Conservation (phyloP, 2,329 filamentous ascomycete species). For the Penicillium sp. region DNA sequence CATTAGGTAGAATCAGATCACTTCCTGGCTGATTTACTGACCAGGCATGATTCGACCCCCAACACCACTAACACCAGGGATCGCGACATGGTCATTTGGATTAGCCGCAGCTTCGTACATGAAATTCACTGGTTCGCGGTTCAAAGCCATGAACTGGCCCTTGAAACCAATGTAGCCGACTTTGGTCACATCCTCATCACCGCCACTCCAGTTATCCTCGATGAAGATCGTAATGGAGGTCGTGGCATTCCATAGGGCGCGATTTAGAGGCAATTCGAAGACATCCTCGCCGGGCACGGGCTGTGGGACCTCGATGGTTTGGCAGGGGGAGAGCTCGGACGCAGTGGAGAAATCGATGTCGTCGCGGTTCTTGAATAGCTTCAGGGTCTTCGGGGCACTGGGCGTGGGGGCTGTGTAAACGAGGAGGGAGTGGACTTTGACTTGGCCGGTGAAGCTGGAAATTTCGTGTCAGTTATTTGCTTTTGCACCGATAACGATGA, state of each 20-base stretch:
- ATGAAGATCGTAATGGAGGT: constrained; percentile 84
- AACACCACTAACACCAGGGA: constrained; percentile 48
- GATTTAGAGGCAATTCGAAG: constrained; percentile 84
- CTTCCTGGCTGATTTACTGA: constrained; percentile 38
- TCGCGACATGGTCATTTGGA: constrained; percentile 74
- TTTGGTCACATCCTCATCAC: constrained; percentile 77
- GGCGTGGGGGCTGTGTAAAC: constrained; percentile 75
- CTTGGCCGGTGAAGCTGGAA: constrained; percentile 83
- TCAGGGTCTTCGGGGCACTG: constrained; percentile 78
- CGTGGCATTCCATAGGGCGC: constrained; percentile 88
- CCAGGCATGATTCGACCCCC: constrained; percentile 47
- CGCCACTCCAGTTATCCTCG: constrained; percentile 83
- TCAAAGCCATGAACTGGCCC: constrained; percentile 89
- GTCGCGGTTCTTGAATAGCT: constrained; percentile 84
- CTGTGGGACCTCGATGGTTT: constrained; percentile 76
- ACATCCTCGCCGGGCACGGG: constrained; percentile 65
- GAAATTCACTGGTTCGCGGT: constrained; percentile 80
- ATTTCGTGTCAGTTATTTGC: constrained; percentile 6
- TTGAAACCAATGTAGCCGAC: constrained; percentile 88
- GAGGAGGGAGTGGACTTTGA: constrained; percentile 88
- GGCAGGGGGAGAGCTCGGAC: constrained; percentile 70
- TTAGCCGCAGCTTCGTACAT: constrained; percentile 94
- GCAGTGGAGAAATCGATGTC: constrained; percentile 84
- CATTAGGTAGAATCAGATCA: neutral
- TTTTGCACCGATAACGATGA: constrained; percentile 22